These are phyloP conservation scores for Cubamyces sp. DNA, from an alignment of 768 basidiomycete genomes.

Conservation along the genomic window DNA sequence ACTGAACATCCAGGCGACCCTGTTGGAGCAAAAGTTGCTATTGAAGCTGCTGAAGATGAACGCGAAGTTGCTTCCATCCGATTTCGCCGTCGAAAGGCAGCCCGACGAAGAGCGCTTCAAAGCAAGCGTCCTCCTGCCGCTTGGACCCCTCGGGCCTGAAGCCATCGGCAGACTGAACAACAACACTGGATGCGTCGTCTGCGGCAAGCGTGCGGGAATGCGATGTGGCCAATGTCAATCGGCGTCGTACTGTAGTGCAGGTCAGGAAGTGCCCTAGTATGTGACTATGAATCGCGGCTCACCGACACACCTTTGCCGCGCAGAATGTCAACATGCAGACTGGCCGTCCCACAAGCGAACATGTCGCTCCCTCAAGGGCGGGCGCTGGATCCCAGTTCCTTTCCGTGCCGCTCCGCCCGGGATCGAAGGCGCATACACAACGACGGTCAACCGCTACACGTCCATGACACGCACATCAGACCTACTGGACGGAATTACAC, in stretches of 20 bases:
- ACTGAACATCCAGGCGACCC: slow-evolving; percentile 18
- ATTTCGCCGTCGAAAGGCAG: slow-evolving; percentile 31
- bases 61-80: slow-evolving; percentile 34
- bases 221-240: slow-evolving; percentile 42
- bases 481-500: neutral
- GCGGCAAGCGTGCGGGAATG: slow-evolving; percentile 40
- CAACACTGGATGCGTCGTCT: slow-evolving; percentile 43
- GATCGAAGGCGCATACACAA: slow-evolving; percentile 13
- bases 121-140: slow-evolving; percentile 42
- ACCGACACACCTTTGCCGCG: neutral
- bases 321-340: slow-evolving; percentile 46
- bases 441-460: slow-evolving; percentile 28
- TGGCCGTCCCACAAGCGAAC: slow-evolving; percentile 44
- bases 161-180: slow-evolving; percentile 42
- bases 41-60: slow-evolving; percentile 40
- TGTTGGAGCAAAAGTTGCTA: slow-evolving; percentile 40
- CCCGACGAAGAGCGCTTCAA: slow-evolving; percentile 32
- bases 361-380: slow-evolving; percentile 44
- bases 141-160: slow-evolving; percentile 40
- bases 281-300: neutral
- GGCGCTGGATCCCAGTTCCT: slow-evolving; percentile 41
- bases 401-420: slow-evolving; percentile 19
- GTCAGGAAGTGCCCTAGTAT: slow-evolving; percentile 25
- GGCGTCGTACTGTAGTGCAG: slow-evolving; percentile 42
- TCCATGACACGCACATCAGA: slow-evolving; percentile 31